Conservation (phyloP, 116 monocot genomes). For the Papilionanthe hybrid region DNA sequence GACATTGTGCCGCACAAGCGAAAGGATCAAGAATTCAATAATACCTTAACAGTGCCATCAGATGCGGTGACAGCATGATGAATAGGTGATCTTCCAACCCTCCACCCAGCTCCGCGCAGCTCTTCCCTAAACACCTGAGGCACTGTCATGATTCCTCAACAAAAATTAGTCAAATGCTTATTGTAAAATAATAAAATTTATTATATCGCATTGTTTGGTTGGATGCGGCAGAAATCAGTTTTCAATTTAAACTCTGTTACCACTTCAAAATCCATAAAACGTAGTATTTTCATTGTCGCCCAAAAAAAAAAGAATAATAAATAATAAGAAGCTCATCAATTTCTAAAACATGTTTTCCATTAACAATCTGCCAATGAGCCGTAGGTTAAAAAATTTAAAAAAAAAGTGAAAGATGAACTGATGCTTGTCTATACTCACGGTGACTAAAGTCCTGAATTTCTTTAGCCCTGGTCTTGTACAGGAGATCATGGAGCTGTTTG, state of each 20-base stretch:
- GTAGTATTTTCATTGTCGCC: too few species aligned
- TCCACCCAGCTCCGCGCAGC: slow-evolving; percentile 69
- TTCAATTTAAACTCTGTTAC: neutral
- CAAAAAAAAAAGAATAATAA: too few species aligned
- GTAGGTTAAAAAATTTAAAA: neutral
- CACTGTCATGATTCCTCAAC: slow-evolving; percentile 34
- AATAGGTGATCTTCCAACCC: slow-evolving; percentile 75
- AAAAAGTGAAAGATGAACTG: neutral
- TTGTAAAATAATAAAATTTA: neutral
- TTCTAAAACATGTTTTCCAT: too few species aligned
- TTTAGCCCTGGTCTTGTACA: slow-evolving; percentile 87
- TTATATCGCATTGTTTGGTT: neutral
- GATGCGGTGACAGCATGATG: slow-evolving; percentile 65
- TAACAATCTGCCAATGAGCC: neutral
- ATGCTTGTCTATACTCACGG: slow-evolving; percentile 29
- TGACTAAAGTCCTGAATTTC: slow-evolving; percentile 68
- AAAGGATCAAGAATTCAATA: neutral
- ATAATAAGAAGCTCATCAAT: neutral
- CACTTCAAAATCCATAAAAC: neutral
- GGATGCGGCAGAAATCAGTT: neutral
- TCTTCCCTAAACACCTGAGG: slow-evolving; percentile 74
- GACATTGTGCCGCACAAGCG: neutral
- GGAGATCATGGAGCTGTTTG: slow-evolving; percentile 78
- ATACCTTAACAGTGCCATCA: slow-evolving; percentile 93
- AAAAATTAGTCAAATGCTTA: neutral